Conservation (phyloP, 164 flowering plant species). For the Chimonanthus praecox region DNA sequence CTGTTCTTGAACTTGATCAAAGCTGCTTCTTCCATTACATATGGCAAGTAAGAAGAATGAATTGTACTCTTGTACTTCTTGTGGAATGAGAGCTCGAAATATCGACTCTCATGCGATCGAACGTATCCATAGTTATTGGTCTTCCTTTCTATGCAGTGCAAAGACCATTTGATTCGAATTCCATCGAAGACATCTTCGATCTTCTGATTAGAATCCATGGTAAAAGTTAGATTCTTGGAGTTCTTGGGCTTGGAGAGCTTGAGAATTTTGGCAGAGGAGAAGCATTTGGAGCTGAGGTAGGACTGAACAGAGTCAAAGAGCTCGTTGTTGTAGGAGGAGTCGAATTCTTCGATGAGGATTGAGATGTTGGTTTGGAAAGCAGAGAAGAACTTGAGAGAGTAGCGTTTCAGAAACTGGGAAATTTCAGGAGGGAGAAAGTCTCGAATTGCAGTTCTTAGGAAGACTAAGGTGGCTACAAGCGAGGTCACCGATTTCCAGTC, state of each 20-base stretch:
- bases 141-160: conserved; percentile 19
- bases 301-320: conserved; percentile 20
- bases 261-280: conserved; percentile 17
- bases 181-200: conserved; percentile 21
- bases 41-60: conserved; percentile 21
- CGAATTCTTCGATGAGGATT: conserved; percentile 27
- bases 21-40: conserved; percentile 20
- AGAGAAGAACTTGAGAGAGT: conserved; percentile 12
- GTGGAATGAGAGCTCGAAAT: conserved; percentile 22
- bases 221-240: conserved; percentile 15
- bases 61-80: conserved; percentile 10
- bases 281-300: conserved; percentile 24
- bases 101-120: conserved; percentile 13
- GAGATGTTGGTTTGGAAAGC: conserved; percentile 11
- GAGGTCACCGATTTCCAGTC: conserved; percentile 33
- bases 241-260: conserved; percentile 24
- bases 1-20: conserved; percentile 22
- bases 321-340: conserved; percentile 22
- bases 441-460: conserved; percentile 16
- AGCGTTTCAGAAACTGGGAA: conserved; percentile 8
- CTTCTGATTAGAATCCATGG: conserved; percentile 22
- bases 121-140: neutral
- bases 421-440: conserved; percentile 29
- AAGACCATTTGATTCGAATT: conserved; percentile 18
- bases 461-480: conserved; percentile 22